These are phyloP conservation scores for Paragyromitra xinjiangensis DNA, from an alignment of 495 filamentous ascomycete species.

Conservation along the genomic window DNA sequence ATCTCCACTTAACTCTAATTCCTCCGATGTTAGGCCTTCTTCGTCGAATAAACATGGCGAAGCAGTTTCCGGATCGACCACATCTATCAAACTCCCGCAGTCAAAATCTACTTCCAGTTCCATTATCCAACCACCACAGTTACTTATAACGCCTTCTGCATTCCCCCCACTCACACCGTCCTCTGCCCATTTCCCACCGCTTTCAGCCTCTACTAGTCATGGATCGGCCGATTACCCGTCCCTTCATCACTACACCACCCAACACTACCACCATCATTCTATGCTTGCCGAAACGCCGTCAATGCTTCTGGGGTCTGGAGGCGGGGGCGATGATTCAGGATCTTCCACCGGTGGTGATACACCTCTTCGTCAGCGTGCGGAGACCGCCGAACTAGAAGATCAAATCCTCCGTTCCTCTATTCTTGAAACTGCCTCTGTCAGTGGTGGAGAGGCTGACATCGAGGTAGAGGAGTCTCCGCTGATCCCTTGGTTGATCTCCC, in stretches of 20 bases:
- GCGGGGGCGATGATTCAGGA: conserved; percentile 51
- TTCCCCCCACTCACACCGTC: conserved; percentile 60
- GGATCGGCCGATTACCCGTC: conserved; percentile 45
- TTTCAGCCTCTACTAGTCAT: conserved; percentile 41
- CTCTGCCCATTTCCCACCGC: conserved; percentile 49
- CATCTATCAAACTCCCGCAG: conserved; percentile 58
- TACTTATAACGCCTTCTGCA: conserved; percentile 58
- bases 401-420: conserved; percentile 41
- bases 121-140: conserved; percentile 57
- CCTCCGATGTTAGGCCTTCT: conserved; percentile 68
- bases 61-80: conserved; percentile 48
- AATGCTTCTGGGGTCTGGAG: conserved; percentile 42
- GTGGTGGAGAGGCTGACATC: conserved; percentile 38
- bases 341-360: conserved; percentile 53
- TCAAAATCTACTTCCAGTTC: conserved; percentile 48
- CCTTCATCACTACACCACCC: conserved; percentile 46
- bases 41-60: conserved; percentile 59
- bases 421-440: conserved; percentile 9
- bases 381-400: conserved; percentile 49
- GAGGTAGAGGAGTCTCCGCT: conserved; percentile 81
- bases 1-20: conserved; percentile 61
- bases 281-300: conserved; percentile 36
- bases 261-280: conserved; percentile 47
- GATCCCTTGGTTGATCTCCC: conserved; percentile 78
- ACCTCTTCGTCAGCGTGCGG: conserved; percentile 45